A percentile compares a stretch with the other conserved stretches of the same genome.
phyloP scores from a whole-genome alignment of 177 flowering plant genomes.

The Vitis hybrid region DNA sequence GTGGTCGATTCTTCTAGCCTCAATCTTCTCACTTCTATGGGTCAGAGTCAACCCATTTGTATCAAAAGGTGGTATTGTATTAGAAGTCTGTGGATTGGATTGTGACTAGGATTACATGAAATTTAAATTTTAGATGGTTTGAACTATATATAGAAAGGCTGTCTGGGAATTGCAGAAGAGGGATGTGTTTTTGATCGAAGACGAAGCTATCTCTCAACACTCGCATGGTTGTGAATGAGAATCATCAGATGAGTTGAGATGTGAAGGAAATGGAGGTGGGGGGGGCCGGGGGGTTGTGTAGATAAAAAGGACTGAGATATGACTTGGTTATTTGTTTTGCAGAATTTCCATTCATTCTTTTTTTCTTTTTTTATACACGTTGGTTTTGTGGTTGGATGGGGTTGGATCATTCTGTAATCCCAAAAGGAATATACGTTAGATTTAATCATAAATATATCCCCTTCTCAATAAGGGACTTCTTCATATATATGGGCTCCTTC shows the following conservation, averaged over 20 bases:
- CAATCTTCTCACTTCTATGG: slow-evolving; percentile 78
- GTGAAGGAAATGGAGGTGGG: background rate
- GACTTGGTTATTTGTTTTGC: slow-evolving; percentile 21
- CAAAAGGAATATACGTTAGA: slow-evolving; percentile 14
- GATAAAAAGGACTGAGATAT: slow-evolving; percentile 21
- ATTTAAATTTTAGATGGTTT: slow-evolving; percentile 1
- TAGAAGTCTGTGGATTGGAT: slow-evolving; percentile 69
- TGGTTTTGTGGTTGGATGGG: slow-evolving; percentile 23
- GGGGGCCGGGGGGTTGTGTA: slow-evolving; percentile 13
- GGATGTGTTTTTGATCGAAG: background rate
- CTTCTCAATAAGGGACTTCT: slow-evolving; percentile 29
- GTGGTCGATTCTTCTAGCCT: slow-evolving; percentile 80
- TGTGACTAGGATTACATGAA: slow-evolving; percentile 36
- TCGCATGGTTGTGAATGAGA: background rate
- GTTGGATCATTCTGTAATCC: slow-evolving; percentile 21
- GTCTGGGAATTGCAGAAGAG: slow-evolving; percentile 12
- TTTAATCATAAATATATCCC: slow-evolving; percentile 16
- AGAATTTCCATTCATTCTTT: slow-evolving; percentile 28
- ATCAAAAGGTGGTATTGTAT: slow-evolving; percentile 42
- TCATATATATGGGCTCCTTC: background rate
- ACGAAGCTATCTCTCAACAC: background rate
- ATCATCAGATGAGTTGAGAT: background rate
- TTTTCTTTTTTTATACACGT: slow-evolving; percentile 7
- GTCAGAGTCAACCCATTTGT: slow-evolving; percentile 71
- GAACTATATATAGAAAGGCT: slow-evolving; percentile 7